Evolutionary conservation across 129 eudicot genomes (phyloP), one percentile per base, ranked within the genome.

Genomic region (Mikania micrantha): DNA sequence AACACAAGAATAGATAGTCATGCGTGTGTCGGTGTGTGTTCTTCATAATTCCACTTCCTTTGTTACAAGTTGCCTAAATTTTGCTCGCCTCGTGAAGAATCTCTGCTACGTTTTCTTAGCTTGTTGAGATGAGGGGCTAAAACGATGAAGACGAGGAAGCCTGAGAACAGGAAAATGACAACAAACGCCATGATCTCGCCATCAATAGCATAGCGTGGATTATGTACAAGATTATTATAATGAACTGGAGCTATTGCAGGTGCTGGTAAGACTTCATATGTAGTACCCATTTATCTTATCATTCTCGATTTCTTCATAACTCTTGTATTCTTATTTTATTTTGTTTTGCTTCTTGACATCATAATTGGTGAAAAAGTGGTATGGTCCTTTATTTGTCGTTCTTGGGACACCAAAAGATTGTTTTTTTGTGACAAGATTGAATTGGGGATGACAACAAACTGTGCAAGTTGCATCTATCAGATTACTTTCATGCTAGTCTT

Each of bases 181-280:
- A 58, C 74, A 38, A 75, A 15, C n/a, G 74, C 27, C 69, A 75
- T 67, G 32, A 75, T 75, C 54, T 75, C 74, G 0, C 79, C 79
- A 36, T 75, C 69, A 4, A 75, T 13, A 36, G 29, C 75, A 19
- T 58, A 70, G 49, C 52, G 17, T 11, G 40, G 79, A 32, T 66
- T 56, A 56, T 47, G 77, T 34, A 61, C 64, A 60, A 45, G 69
- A 22, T 15, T 38, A 40, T 22, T 21, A 9, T 21, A 66, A 65
- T 15, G 7, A n/a, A 45, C 48, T 10, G 73, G 73, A 41, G 79
- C 61, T 65, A 66, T 56, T 38, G 79, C 79, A 8, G 79, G 79
- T 31, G 67, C 59, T 21, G 28, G 36, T 39, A 74, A 13, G 40
- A 66, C 73, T 66, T 56, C 73, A 54, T 66, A 24, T 47, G 50